phyloP scores from a whole-genome alignment of 805 yeast genomes.

The Lipomyces orientalis region DNA sequence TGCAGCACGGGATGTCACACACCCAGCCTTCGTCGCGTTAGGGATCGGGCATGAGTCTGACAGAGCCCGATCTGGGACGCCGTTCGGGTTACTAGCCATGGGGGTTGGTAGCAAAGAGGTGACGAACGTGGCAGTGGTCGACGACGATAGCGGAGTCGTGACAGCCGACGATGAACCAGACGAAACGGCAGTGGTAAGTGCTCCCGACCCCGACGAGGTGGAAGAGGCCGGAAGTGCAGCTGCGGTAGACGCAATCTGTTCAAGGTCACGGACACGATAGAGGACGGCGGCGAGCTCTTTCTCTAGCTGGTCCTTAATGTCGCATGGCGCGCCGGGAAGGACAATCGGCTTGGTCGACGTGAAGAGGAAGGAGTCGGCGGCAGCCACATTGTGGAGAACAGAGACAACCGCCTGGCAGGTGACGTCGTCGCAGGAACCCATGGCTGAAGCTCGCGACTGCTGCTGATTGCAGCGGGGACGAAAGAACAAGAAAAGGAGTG shows the following conservation, averaged over 20 bases:
- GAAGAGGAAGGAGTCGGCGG: constrained; percentile 34
- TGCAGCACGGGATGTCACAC: not conserved
- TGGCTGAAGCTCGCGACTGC: constrained; percentile 5
- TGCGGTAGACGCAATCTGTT: constrained; percentile 8
- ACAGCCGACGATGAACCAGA: constrained; percentile 1
- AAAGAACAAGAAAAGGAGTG: not conserved
- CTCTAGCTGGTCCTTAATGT: constrained; percentile 37
- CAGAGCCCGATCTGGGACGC: not conserved
- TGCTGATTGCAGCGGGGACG: not conserved
- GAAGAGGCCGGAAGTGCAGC: constrained; percentile 4
- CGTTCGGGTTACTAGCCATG: not conserved
- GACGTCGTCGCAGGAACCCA: constrained; percentile 38
- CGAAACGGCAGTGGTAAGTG: constrained; percentile 4
- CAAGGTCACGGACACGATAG: constrained; percentile 35
- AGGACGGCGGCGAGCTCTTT: constrained; percentile 36
- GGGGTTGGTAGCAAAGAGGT: not conserved
- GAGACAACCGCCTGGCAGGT: constrained; percentile 38
- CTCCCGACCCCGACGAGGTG: constrained; percentile 5
- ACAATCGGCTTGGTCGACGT: constrained; percentile 35
- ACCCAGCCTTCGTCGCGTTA: not conserved
- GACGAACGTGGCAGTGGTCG: not conserved
- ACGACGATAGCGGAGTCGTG: constrained; percentile 7
- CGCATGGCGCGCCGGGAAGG: constrained; percentile 37
- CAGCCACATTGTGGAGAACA: constrained; percentile 37
- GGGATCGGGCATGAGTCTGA: not conserved